Evolutionary conservation across 257 asterid genomes (phyloP).

Genomic region (Penstemon barbatus): DNA sequence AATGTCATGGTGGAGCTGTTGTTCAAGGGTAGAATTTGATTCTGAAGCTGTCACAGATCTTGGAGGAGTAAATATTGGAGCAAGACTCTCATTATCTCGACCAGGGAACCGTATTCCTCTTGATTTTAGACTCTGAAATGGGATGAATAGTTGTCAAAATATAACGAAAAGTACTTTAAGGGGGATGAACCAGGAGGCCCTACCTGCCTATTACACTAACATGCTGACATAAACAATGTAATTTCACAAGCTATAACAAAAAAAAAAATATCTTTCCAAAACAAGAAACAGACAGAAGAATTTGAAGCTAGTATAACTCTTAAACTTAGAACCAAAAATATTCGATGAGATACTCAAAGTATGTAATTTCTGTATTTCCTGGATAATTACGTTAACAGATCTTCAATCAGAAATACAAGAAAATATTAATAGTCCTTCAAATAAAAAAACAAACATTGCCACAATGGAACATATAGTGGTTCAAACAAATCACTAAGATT

Average conservation of each 20-base stretch:
- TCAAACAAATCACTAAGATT: background rate
- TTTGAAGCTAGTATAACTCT: background rate
- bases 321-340: background rate
- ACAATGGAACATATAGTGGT: background rate
- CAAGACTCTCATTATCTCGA: constrained; percentile 91
- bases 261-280: background rate
- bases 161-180: constrained; percentile 11
- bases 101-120: constrained; percentile 97
- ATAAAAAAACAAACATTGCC: background rate
- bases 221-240: constrained; percentile 13
- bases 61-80: constrained; percentile 93
- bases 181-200: constrained; percentile 1
- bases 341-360: background rate
- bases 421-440: background rate
- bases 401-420: background rate
- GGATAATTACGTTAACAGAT: background rate
- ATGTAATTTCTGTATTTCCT: background rate
- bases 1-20: constrained; percentile 56
- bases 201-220: background rate
- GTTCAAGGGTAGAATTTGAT: constrained; percentile 47
- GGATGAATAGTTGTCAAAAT: constrained; percentile 8
- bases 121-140: constrained; percentile 76
- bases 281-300: background rate
- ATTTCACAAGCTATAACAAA: background rate
- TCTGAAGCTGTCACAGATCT: constrained; percentile 68